These are phyloP conservation scores for Trichosporon inkin DNA, from an alignment of 1,284 basidiomycete genomes.

Conservation along the genomic window DNA sequence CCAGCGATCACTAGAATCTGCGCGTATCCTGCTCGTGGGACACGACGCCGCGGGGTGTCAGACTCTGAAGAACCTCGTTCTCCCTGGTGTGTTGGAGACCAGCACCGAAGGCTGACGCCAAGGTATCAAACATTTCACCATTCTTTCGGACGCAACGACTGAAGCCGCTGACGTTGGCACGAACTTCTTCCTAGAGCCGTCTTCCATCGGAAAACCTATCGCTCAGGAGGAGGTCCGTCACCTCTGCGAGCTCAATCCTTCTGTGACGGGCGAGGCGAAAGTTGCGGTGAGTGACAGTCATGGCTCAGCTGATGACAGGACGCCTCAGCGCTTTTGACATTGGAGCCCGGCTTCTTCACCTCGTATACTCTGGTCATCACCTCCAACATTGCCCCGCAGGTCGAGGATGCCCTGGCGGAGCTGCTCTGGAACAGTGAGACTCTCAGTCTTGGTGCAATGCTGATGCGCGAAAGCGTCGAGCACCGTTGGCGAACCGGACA, in stretches of 20 bases:
- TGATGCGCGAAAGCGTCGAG: conserved; percentile 33
- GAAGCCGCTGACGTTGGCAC: conserved; percentile 77
- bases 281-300: conserved; percentile 51
- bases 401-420: conserved; percentile 60
- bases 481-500: conserved; percentile 50
- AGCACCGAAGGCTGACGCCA: conserved; percentile 6
- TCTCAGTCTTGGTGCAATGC: not conserved
- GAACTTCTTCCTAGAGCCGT: conserved; percentile 87
- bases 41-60: conserved; percentile 76
- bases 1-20: conserved; percentile 82
- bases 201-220: conserved; percentile 71
- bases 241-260: conserved; percentile 80
- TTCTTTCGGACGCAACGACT: conserved; percentile 66
- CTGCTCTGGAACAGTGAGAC: conserved; percentile 61
- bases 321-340: conserved; percentile 59
- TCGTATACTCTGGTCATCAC: conserved; percentile 76
- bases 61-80: conserved; percentile 88
- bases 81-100: conserved; percentile 59
- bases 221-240: conserved; percentile 73
- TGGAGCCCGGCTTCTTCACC: conserved; percentile 55
- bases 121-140: conserved; percentile 82
- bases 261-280: conserved; percentile 69
- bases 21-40: conserved; percentile 75
- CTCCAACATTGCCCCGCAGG: conserved; percentile 64
- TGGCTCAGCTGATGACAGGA: conserved; percentile 39